Percentiles rank a stretch among this genome's conserved stretches.
phyloP scores from a whole-genome alignment of 108 stramenopile species.

The Nitzschia sp. region DNA sequence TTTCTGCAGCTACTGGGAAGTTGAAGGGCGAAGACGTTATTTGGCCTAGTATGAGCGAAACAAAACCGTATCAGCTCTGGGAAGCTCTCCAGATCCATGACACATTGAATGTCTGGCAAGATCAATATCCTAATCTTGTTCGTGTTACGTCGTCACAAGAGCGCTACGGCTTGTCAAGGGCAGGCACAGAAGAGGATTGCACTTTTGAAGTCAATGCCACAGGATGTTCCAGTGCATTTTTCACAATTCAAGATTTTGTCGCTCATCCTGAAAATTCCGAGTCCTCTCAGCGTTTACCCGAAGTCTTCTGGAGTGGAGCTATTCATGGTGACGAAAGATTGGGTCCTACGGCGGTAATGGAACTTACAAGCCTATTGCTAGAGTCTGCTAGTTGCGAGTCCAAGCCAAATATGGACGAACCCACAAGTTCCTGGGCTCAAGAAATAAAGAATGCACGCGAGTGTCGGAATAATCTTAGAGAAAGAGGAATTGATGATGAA shows the following conservation, averaged over 20 bases:
- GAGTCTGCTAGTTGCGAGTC: constrained; percentile 73
- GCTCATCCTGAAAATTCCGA: constrained; percentile 63
- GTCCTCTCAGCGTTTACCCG: constrained; percentile 60
- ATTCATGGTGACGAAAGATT: constrained; percentile 94
- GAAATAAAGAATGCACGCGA: constrained; percentile 29
- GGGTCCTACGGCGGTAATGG: constrained; percentile 65
- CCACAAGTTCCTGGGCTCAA: not conserved
- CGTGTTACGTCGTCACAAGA: constrained; percentile 65
- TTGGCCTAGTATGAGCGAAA: not conserved
- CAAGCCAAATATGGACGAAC: constrained; percentile 33
- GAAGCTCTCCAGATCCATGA: constrained; percentile 27
- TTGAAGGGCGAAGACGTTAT: not conserved
- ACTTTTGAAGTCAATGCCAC: constrained; percentile 24
- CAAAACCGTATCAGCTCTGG: constrained; percentile 31
- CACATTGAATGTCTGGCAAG: constrained; percentile 28
- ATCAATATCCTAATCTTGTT: constrained; percentile 57
- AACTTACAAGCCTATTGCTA: constrained; percentile 42
- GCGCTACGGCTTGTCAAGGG: constrained; percentile 59
- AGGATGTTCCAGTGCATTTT: constrained; percentile 72
- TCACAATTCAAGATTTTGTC: constrained; percentile 72
- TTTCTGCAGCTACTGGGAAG: not conserved
- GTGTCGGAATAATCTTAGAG: constrained; percentile 47
- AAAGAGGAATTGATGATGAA: constrained; percentile 45
- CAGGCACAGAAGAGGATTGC: constrained; percentile 51
- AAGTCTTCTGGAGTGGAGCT: constrained; percentile 89